A percentile compares a stretch with the other conserved stretches of the same genome.
These are phyloP conservation scores for Erythrobasidium yunnanense DNA, from an alignment of 768 basidiomycete species.

Conservation along the genomic window DNA sequence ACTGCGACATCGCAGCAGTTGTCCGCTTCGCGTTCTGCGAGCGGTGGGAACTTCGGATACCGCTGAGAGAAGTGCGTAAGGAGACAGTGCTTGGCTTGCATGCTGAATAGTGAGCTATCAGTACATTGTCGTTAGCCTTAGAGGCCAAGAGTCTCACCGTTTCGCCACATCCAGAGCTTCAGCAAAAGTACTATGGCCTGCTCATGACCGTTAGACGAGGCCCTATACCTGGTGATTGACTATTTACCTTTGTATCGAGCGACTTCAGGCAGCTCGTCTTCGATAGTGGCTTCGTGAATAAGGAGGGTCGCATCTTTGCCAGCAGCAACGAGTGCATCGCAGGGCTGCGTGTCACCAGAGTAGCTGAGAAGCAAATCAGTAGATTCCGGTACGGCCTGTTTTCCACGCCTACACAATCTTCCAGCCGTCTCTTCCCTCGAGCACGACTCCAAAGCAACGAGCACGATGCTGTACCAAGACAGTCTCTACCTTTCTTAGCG, in stretches of 20 bases:
- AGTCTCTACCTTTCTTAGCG: conserved; percentile 53
- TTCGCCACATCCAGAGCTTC: conserved; percentile 71
- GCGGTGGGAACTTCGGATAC: conserved; percentile 73
- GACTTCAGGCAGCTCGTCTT: conserved; percentile 60
- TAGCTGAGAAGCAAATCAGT: conserved; percentile 50
- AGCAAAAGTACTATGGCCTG: conserved; percentile 73
- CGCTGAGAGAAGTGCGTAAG: conserved; percentile 92
- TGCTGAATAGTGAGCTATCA: conserved; percentile 46
- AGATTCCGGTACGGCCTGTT: not conserved
- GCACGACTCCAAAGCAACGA: conserved; percentile 58
- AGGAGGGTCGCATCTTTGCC: conserved; percentile 64
- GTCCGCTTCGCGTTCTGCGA: conserved; percentile 40
- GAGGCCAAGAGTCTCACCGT: conserved; percentile 51
- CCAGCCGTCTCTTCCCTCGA: conserved; percentile 64
- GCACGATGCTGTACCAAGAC: conserved; percentile 66
- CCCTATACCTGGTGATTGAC: conserved; percentile 43
- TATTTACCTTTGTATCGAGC: conserved; percentile 7
- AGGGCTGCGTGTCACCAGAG: conserved; percentile 81
- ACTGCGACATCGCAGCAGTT: conserved; percentile 52
- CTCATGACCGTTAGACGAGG: conserved; percentile 49
- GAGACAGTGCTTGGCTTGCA: conserved; percentile 73
- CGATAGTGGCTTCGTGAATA: conserved; percentile 91
- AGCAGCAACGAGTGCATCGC: conserved; percentile 54
- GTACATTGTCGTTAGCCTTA: not conserved
- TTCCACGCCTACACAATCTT: conserved; percentile 54